Percentiles rank a stretch among this genome's conserved stretches.
Evolutionary conservation across 495 filamentous ascomycete species (phyloP).

Genomic region (Penicillium bialowiezense): DNA sequence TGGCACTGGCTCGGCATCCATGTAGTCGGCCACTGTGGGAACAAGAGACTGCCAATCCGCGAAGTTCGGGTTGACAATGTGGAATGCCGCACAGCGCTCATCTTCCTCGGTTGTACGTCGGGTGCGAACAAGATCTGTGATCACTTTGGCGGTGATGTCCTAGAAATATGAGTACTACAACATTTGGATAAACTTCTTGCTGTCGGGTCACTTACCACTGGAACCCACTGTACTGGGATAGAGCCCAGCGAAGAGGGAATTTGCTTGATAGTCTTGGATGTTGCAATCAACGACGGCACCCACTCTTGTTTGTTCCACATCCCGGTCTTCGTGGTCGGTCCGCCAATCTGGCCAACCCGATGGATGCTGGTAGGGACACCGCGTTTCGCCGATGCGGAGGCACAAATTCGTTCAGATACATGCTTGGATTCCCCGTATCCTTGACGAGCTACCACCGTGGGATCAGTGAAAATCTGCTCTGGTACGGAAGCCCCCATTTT

Average conservation of each 20-base stretch:
- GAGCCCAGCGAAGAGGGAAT: slow-evolving; percentile 7
- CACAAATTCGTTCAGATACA: slow-evolving; percentile 50
- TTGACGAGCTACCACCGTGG: slow-evolving; percentile 8
- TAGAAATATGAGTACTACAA: not conserved
- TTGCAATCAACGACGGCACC: slow-evolving; percentile 29
- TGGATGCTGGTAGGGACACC: slow-evolving; percentile 44
- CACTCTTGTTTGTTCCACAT: slow-evolving; percentile 37
- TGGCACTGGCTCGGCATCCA: not conserved
- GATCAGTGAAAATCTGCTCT: slow-evolving; percentile 42
- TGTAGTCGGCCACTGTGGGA: not conserved
- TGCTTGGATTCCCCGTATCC: slow-evolving; percentile 46
- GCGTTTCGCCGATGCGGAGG: slow-evolving; percentile 31
- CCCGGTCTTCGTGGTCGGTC: slow-evolving; percentile 33
- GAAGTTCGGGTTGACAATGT: not conserved
- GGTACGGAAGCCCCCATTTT: slow-evolving; percentile 29
- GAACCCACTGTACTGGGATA: slow-evolving; percentile 9
- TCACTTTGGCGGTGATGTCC: not conserved
- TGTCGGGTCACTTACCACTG: slow-evolving; percentile 14
- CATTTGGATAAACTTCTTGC: too few relatives aligned
- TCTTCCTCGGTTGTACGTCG: not conserved
- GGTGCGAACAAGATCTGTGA: not conserved
- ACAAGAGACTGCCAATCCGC: not conserved
- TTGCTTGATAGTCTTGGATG: slow-evolving; percentile 11
- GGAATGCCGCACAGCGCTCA: not conserved
- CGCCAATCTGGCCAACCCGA: slow-evolving; percentile 58